A percentile compares a stretch with the other conserved stretches of the same genome.
Evolutionary conservation across 2,329 filamentous ascomycete genomes (phyloP).

Genomic region (Penicillium sp.): DNA sequence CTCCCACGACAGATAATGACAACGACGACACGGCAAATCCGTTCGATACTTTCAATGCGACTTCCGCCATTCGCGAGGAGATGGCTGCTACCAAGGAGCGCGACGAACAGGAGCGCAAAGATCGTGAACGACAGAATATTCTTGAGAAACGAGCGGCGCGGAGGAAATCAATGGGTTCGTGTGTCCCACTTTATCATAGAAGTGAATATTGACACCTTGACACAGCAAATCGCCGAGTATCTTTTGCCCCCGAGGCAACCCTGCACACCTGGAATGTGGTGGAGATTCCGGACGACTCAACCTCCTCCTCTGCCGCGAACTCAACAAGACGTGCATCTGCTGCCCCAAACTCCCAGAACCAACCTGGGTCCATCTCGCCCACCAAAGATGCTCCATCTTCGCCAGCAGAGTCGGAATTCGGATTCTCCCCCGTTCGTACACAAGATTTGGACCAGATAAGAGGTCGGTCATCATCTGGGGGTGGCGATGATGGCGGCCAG

Average conservation of each 20-base stretch:
- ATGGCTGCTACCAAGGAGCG: slow-evolving; percentile 60
- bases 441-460: slow-evolving; percentile 56
- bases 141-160: slow-evolving; percentile 73
- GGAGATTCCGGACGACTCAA: slow-evolving; percentile 79
- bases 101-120: slow-evolving; percentile 56
- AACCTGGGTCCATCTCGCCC: slow-evolving; percentile 31
- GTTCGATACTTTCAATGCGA: slow-evolving; percentile 39
- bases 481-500: slow-evolving; percentile 53
- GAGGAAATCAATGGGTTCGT: slow-evolving; percentile 69
- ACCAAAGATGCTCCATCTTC: slow-evolving; percentile 55
- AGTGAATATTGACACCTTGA: slow-evolving; percentile 13
- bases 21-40: slow-evolving; percentile 41
- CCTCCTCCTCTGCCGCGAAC: slow-evolving; percentile 64
- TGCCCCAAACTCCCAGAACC: slow-evolving; percentile 33
- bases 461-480: slow-evolving; percentile 18
- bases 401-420: slow-evolving; percentile 50
- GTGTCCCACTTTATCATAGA: not conserved
- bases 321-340: slow-evolving; percentile 65
- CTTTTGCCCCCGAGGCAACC: slow-evolving; percentile 93
- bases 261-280: slow-evolving; percentile 94
- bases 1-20: slow-evolving; percentile 27
- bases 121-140: slow-evolving; percentile 52
- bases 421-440: slow-evolving; percentile 57
- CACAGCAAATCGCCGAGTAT: slow-evolving; percentile 75
- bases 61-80: slow-evolving; percentile 36